phyloP scores from a whole-genome alignment of 371 early-diverging fungal genomes.

The Mortierella sp. region DNA sequence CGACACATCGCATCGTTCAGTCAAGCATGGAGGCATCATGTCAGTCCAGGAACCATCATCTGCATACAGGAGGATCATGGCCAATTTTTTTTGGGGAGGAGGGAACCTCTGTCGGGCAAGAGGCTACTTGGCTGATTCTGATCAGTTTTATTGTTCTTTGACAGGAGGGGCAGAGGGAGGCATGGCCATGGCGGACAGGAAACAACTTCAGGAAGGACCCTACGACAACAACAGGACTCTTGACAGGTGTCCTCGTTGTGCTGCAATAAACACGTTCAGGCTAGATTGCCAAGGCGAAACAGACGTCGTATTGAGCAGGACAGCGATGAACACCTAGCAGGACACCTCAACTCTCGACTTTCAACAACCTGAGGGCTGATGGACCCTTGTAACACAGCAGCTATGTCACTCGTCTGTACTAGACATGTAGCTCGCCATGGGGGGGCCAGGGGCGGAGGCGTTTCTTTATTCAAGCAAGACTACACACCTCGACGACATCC shows the following conservation, averaged over 20 bases:
- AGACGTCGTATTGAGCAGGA: background rate
- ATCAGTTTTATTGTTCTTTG: background rate
- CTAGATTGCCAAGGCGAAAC: background rate
- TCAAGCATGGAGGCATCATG: background rate
- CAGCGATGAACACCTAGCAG: background rate
- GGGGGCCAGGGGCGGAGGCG: background rate
- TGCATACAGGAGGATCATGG: background rate
- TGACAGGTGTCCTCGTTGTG: background rate
- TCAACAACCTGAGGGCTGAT: background rate
- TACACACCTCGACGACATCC: background rate
- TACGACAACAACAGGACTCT: background rate
- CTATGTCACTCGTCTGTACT: background rate
- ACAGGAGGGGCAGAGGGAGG: background rate
- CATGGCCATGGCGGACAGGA: background rate
- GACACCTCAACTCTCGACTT: background rate
- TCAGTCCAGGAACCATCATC: background rate
- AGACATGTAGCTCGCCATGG: background rate
- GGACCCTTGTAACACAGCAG: background rate
- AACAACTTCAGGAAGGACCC: background rate
- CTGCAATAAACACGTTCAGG: background rate
- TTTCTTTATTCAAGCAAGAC: background rate
- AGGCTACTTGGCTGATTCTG: background rate
- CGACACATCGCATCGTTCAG: constrained; percentile 1
- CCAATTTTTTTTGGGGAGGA: background rate
- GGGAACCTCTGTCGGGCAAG: background rate